Conservation (phyloP, 2,329 filamentous ascomycete genomes). For the Onygenales sp. region DNA sequence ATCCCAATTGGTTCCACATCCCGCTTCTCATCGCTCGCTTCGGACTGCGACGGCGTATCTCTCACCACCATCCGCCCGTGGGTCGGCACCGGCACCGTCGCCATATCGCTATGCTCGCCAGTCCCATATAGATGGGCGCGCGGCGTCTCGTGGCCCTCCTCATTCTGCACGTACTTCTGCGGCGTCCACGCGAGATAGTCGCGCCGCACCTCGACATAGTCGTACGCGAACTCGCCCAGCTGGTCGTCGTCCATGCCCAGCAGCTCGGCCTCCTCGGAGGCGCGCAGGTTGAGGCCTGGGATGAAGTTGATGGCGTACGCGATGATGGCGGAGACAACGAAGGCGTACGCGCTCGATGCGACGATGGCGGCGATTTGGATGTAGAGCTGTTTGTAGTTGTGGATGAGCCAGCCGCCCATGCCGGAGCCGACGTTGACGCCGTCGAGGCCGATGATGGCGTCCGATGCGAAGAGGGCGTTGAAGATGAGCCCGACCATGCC, state of each 20-base stretch:
- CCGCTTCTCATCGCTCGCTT: neutral
- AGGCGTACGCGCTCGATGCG: conserved; percentile 57
- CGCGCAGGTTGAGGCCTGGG: conserved; percentile 60
- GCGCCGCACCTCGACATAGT: conserved; percentile 42
- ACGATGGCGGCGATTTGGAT: conserved; percentile 62
- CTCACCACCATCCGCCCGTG: neutral
- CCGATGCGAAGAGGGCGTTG: conserved; percentile 67
- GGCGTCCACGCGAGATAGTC: conserved; percentile 44
- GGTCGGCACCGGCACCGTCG: conserved; percentile 26
- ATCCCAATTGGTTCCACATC: neutral
- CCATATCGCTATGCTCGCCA: conserved; percentile 48
- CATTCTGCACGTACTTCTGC: conserved; percentile 31
- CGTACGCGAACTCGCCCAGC: conserved; percentile 43
- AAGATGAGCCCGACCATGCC: conserved; percentile 72
- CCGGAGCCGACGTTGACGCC: conserved; percentile 44
- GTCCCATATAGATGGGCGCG: conserved; percentile 53
- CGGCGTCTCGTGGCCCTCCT: conserved; percentile 45
- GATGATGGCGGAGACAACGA: conserved; percentile 58
- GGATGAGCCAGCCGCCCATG: conserved; percentile 60
- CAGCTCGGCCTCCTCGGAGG: conserved; percentile 57
- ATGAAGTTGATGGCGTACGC: conserved; percentile 62
- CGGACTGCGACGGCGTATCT: neutral
- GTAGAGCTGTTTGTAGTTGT: conserved; percentile 61
- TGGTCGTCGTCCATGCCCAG: conserved; percentile 51
- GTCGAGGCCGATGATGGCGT: conserved; percentile 66